These are phyloP conservation scores for Xylaria castorea DNA, from an alignment of 495 filamentous ascomycete genomes.

Conservation along the genomic window DNA sequence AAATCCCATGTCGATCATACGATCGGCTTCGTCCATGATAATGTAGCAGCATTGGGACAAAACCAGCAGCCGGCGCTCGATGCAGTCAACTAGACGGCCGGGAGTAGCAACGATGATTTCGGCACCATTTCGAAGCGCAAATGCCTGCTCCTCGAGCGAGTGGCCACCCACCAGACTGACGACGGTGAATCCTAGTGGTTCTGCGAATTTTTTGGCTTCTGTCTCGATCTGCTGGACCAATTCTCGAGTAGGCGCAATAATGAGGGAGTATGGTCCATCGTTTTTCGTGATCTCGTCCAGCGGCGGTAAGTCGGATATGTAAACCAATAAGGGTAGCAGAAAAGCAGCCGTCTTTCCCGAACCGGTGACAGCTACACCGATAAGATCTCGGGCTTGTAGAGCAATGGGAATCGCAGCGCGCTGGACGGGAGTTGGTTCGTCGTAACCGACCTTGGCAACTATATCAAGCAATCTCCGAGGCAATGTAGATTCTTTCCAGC, in stretches of 20 bases:
- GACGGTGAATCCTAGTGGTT: slow-evolving; percentile 89
- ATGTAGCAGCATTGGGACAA: slow-evolving; percentile 97
- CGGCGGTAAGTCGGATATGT: slow-evolving; percentile 89
- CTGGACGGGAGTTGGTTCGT: slow-evolving; percentile 91
- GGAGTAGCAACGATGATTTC: slow-evolving; percentile 99
- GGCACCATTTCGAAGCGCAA: slow-evolving; percentile 89
- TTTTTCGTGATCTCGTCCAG: slow-evolving; percentile 90
- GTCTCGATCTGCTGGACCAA: slow-evolving; percentile 96
- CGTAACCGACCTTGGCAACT: slow-evolving; percentile 86
- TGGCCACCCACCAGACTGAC: slow-evolving; percentile 98
- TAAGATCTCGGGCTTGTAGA: slow-evolving; percentile 89
- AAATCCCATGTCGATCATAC: slow-evolving; percentile 99
- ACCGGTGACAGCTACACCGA: slow-evolving; percentile 97
- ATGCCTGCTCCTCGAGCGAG: slow-evolving; percentile 92
- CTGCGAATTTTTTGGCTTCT: slow-evolving; percentile 93
- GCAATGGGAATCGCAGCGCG: slow-evolving; percentile 96
- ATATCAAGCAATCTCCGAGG: slow-evolving; percentile 84
- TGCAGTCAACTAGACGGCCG: slow-evolving; percentile 95
- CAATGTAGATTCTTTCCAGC: slow-evolving; percentile 85
- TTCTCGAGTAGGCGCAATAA: slow-evolving; percentile 97
- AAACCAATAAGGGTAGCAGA: slow-evolving; percentile 90
- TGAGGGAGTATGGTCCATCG: slow-evolving; percentile 94
- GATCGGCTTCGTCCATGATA: slow-evolving; percentile 96
- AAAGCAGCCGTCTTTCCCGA: slow-evolving; percentile 99
- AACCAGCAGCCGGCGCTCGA: slow-evolving; percentile 90